Evolutionary conservation across 192 early-diverging fungal genomes (phyloP).

Genomic region (Umbelopsis sp.): DNA sequence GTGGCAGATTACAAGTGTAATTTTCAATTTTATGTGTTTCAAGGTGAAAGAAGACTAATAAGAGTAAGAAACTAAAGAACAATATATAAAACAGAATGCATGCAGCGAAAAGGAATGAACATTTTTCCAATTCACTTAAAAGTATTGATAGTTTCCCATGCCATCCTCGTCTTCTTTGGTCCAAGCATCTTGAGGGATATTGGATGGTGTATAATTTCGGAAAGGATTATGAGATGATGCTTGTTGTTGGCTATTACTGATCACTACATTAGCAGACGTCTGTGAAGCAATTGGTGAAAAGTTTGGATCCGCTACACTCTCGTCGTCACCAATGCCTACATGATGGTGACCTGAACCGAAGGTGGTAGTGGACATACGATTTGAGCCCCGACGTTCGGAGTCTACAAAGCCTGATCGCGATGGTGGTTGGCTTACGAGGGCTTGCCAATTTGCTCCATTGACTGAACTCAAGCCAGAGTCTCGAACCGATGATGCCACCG

Average conservation of each 20-base stretch:
- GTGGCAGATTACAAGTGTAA: too few relatives aligned
- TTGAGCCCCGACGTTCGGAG: background rate
- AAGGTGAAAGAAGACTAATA: too few relatives aligned
- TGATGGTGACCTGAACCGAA: constrained; percentile 3
- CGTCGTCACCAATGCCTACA: background rate
- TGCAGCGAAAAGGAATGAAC: background rate
- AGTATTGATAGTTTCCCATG: constrained; percentile 1
- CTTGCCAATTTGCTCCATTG: background rate
- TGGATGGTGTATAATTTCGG: background rate
- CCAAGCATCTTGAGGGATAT: background rate
- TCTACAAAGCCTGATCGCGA: background rate
- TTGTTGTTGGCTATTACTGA: background rate
- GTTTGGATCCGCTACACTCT: background rate
- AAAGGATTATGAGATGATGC: constrained; percentile 4
- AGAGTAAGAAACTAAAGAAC: background rate
- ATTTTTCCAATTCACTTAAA: background rate
- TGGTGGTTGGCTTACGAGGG: background rate
- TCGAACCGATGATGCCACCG: background rate
- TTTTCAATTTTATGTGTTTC: too few relatives aligned
- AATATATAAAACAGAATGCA: background rate
- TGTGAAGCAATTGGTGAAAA: background rate
- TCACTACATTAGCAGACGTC: background rate
- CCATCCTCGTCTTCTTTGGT: constrained; percentile 6
- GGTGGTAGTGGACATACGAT: constrained; percentile 5
- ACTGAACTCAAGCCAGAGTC: background rate